phyloP scores from a whole-genome alignment of 1,284 basidiomycete species.

The Sparassis latifolia region DNA sequence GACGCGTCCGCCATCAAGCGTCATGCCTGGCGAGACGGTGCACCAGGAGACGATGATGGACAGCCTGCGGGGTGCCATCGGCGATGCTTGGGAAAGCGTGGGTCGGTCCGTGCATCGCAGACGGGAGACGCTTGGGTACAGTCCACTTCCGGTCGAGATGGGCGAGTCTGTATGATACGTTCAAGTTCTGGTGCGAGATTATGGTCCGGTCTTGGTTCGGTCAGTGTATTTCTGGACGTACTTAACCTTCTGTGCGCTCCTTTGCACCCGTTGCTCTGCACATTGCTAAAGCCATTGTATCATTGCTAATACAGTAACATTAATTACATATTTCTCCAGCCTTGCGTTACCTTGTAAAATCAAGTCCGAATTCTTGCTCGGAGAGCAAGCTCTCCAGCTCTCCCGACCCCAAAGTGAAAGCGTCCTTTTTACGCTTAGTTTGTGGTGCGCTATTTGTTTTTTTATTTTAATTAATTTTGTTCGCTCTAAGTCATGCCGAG shows the following conservation, averaged over 20 bases:
- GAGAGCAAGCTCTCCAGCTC: too few relatives aligned
- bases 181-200: neutral
- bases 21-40: slow-evolving; percentile 56
- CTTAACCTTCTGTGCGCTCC: neutral
- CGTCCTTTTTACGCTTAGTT: too few relatives aligned
- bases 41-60: slow-evolving; percentile 37
- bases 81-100: slow-evolving; percentile 40
- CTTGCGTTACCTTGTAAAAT: neutral
- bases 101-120: slow-evolving; percentile 18
- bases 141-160: slow-evolving; percentile 69
- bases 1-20: slow-evolving; percentile 62
- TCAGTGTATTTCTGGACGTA: neutral
- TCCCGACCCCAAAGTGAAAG: too few relatives aligned
- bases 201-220: neutral
- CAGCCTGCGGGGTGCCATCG: slow-evolving; percentile 30
- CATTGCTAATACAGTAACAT: neutral
- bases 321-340: neutral
- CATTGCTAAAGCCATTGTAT: neutral
- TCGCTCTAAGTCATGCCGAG: too few relatives aligned
- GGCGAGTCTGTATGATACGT: slow-evolving; percentile 17
- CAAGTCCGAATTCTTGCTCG: too few relatives aligned
- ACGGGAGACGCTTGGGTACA: slow-evolving; percentile 43
- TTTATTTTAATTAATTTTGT: too few relatives aligned
- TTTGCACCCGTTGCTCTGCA: neutral
- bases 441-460: too few relatives aligned